Percentiles rank a stretch among this genome's conserved stretches.
These are phyloP conservation scores for Dothideomycetidae sp. DNA, from an alignment of 2,329 filamentous ascomycete species.

Conservation along the genomic window DNA sequence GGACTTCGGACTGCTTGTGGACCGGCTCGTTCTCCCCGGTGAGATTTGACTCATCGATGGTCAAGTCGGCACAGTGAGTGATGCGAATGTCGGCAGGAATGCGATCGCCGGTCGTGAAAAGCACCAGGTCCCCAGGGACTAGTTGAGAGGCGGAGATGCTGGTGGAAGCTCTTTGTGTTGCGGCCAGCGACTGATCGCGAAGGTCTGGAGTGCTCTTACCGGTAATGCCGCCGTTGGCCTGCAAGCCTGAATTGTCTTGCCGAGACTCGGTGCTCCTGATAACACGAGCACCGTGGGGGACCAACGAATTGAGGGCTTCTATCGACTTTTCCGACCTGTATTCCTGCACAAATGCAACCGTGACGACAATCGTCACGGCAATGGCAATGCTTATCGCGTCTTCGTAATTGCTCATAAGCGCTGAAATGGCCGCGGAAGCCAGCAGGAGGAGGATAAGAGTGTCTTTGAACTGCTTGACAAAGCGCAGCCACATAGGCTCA, in stretches of 20 bases:
- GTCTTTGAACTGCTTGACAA: constrained; percentile 93
- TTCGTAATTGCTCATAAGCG: constrained; percentile 83
- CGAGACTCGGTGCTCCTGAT: constrained; percentile 42
- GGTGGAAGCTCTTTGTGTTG: constrained; percentile 57
- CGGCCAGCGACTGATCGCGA: constrained; percentile 32
- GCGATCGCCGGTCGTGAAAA: constrained; percentile 91
- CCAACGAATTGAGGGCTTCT: constrained; percentile 82
- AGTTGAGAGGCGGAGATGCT: constrained; percentile 79
- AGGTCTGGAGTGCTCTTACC: neutral
- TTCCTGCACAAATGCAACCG: constrained; percentile 91
- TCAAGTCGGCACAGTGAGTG: constrained; percentile 74
- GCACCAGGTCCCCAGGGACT: constrained; percentile 80
- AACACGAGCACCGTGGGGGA: constrained; percentile 92
- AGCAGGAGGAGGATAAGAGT: constrained; percentile 86
- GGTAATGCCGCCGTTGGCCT: constrained; percentile 2
- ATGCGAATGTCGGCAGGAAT: constrained; percentile 94
- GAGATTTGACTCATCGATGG: constrained; percentile 91
- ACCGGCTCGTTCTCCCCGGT: constrained; percentile 96
- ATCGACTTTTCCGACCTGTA: constrained; percentile 96
- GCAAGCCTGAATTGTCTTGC: constrained; percentile 12
- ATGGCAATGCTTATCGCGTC: constrained; percentile 92
- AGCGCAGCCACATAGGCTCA: constrained; percentile 88
- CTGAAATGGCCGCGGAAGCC: constrained; percentile 72
- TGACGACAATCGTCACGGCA: constrained; percentile 91
- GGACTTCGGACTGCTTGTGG: constrained; percentile 54